These are phyloP conservation scores for Colletotrichum sp. DNA, from an alignment of 2,329 filamentous ascomycete species.

Conservation along the genomic window DNA sequence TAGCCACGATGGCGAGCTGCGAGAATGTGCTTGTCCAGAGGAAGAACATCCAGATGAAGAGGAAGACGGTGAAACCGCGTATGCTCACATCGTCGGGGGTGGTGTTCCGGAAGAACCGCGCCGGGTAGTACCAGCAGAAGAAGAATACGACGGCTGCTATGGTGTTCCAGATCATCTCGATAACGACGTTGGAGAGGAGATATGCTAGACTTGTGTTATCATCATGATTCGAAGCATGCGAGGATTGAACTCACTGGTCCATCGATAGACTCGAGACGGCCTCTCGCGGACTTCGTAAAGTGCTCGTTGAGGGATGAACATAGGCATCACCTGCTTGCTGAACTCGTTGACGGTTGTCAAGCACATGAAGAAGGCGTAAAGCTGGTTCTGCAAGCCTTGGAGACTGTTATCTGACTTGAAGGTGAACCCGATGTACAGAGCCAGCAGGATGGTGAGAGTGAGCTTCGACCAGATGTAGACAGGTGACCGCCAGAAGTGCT, in stretches of 20 bases:
- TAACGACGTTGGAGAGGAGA: constrained; percentile 50
- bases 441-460: constrained; percentile 50
- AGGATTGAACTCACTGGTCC: background rate
- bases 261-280: constrained; percentile 65
- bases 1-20: constrained; percentile 18
- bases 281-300: constrained; percentile 74
- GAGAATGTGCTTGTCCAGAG: constrained; percentile 23
- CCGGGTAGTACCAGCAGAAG: constrained; percentile 74
- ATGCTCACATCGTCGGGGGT: constrained; percentile 9
- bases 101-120: constrained; percentile 67
- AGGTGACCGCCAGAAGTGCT: constrained; percentile 77
- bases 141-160: constrained; percentile 69
- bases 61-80: constrained; percentile 19
- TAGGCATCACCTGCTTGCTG: constrained; percentile 71
- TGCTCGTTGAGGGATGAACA: constrained; percentile 70
- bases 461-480: constrained; percentile 74
- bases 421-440: constrained; percentile 71
- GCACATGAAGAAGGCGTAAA: constrained; percentile 73
- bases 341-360: constrained; percentile 70
- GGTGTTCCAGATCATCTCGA: constrained; percentile 75
- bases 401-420: constrained; percentile 62
- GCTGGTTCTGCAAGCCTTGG: constrained; percentile 71
- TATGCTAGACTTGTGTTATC: background rate
- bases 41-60: constrained; percentile 24
- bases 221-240: rapidly evolving